phyloP scores from a whole-genome alignment of 1,139 yeast species.

The Casaregolazyma lundiana region DNA sequence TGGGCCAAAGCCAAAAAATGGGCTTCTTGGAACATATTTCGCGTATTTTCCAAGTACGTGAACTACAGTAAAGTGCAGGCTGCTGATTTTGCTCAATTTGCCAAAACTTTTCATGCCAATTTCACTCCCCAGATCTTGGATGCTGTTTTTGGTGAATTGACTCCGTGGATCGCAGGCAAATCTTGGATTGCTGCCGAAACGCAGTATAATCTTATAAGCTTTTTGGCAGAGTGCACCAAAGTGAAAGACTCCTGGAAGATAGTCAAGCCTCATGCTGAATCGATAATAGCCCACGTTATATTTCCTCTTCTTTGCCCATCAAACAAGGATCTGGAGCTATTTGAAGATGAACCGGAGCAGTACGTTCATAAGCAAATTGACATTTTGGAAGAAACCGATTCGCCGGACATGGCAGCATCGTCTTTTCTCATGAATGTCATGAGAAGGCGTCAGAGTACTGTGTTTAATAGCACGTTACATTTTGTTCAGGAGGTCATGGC shows the following conservation, averaged over 20 bases:
- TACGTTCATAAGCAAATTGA: constrained; percentile 80
- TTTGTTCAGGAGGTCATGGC: constrained; percentile 58
- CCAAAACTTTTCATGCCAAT: constrained; percentile 35
- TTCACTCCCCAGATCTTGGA: constrained; percentile 72
- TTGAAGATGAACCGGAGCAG: constrained; percentile 87
- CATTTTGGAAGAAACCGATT: constrained; percentile 62
- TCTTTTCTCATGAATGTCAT: constrained; percentile 71
- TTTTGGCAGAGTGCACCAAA: constrained; percentile 65
- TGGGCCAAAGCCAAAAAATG: constrained; percentile 86
- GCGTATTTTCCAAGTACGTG: constrained; percentile 74
- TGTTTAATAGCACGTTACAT: constrained; percentile 59
- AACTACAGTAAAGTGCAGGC: constrained; percentile 35
- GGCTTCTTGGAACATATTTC: constrained; percentile 74
- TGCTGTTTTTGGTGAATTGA: constrained; percentile 61
- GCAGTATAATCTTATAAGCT: constrained; percentile 61
- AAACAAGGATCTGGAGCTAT: constrained; percentile 64
- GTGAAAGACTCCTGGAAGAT: constrained; percentile 67
- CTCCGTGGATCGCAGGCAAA: constrained; percentile 61
- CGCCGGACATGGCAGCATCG: constrained; percentile 79
- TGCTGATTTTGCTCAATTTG: constrained; percentile 32
- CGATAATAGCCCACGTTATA: constrained; percentile 64
- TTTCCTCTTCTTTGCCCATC: constrained; percentile 75
- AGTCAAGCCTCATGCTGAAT: constrained; percentile 64
- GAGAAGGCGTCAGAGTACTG: constrained; percentile 53
- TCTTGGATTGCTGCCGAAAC: constrained; percentile 70